A percentile compares a stretch with the other conserved stretches of the same genome.
These are phyloP conservation scores for Venustampulla echinocandica DNA, from an alignment of 495 filamentous ascomycete genomes.

Conservation along the genomic window DNA sequence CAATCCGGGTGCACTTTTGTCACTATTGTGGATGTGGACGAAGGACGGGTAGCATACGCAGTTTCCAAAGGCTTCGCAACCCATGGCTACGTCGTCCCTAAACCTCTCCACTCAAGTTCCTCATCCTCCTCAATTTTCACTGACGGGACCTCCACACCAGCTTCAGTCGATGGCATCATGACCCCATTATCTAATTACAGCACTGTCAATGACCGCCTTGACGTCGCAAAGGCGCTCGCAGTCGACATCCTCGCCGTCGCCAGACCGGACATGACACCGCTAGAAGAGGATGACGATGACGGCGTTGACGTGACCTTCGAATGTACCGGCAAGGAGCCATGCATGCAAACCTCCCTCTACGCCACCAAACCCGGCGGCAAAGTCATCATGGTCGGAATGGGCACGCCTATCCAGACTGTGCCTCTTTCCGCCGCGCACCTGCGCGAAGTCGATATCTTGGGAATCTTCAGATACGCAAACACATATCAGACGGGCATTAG, in stretches of 20 bases:
- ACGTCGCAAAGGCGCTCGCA: conserved; percentile 51
- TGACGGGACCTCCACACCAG: conserved; percentile 24
- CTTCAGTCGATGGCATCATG: conserved; percentile 30
- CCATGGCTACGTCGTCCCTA: conserved; percentile 54
- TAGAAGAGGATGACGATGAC: conserved; percentile 39
- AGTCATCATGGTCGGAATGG: conserved; percentile 88
- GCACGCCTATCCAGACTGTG: conserved; percentile 79
- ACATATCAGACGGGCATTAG: conserved; percentile 75
- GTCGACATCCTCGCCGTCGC: conserved; percentile 42
- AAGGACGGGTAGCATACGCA: conserved; percentile 65
- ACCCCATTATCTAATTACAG: conserved; percentile 34
- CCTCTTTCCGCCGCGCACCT: conserved; percentile 78
- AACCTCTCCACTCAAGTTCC: conserved; percentile 29
- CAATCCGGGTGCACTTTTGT: conserved; percentile 59
- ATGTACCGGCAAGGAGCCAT: conserved; percentile 82
- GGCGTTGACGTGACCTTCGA: conserved; percentile 80
- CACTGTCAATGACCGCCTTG: conserved; percentile 38
- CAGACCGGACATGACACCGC: conserved; percentile 17
- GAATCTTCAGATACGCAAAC: conserved; percentile 87
- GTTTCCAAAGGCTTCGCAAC: conserved; percentile 62
- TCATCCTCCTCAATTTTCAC: conserved; percentile 28
- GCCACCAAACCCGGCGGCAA: conserved; percentile 70
- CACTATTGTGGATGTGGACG: conserved; percentile 78
- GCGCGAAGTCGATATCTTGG: conserved; percentile 82
- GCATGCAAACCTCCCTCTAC: conserved; percentile 80